phyloP scores from a whole-genome alignment of 2,329 filamentous ascomycete species.

The Scedosporium dehoogii region DNA sequence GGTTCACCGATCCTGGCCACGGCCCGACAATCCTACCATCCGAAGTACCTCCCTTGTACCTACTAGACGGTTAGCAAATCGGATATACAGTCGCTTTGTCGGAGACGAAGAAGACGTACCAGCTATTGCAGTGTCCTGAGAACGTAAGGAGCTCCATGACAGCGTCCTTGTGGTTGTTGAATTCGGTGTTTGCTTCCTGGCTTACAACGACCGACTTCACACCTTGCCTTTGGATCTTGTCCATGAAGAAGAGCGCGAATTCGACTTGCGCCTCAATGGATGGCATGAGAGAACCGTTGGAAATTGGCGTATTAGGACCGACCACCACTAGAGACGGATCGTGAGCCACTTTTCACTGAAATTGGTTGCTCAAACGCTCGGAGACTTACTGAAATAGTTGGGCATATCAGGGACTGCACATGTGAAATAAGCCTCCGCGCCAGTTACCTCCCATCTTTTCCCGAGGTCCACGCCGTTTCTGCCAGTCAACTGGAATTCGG shows the following conservation, averaged over 20 bases:
- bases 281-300: constrained; percentile 17
- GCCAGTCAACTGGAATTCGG: constrained; percentile 17
- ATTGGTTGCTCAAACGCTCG: not conserved
- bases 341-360: not conserved
- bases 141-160: constrained; percentile 5
- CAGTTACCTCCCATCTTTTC: not conserved
- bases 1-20: constrained; percentile 35
- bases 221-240: constrained; percentile 16
- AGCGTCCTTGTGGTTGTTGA: constrained; percentile 11
- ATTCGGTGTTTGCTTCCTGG: constrained; percentile 23
- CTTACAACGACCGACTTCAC: constrained; percentile 31
- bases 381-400: constrained; percentile 12
- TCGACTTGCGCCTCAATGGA: constrained; percentile 22
- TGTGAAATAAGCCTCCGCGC: constrained; percentile 10
- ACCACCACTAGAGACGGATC: constrained; percentile 14
- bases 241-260: constrained; percentile 15
- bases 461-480: constrained; percentile 15
- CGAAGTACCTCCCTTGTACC: constrained; percentile 21
- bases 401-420: constrained; percentile 11
- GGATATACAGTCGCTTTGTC: constrained; percentile 39
- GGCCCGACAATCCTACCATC: constrained; percentile 26
- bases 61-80: constrained; percentile 42
- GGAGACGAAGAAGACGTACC: constrained; percentile 31
- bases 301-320: constrained; percentile 37
- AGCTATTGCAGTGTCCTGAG: constrained; percentile 5